Evolutionary conservation across 768 basidiomycete genomes (phyloP), one percentile per base, ranked within the genome.

Genomic region (Leccinum sublutescens): DNA sequence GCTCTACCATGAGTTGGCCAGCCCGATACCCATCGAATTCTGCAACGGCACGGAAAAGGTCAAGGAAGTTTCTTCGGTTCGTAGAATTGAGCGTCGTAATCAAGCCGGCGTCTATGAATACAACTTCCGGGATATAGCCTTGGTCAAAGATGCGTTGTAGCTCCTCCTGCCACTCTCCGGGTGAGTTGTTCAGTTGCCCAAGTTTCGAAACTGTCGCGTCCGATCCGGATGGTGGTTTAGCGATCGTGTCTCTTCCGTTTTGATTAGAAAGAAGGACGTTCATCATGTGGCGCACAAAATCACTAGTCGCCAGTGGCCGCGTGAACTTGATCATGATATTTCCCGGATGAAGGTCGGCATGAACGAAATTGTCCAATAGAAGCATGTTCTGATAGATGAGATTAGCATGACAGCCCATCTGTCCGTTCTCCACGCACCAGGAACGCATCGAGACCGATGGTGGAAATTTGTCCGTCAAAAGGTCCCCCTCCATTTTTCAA

Each of bases 271-370:
- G 82, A 59, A 87, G 66, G 51, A 80, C 76, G 60, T 77, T 71
- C 65, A 85, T 83, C 53, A 93, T 75, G 64, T 83, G 85, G 62
- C 78, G 75, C 45, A 93, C 73, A 50, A 92, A 77, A 65, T 85
- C 79, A 48, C 78, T 74, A 0, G 92, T 89, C 1, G 85, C 82
- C 9, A 89, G 84, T 0, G 93, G 93, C 71, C 91, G 92, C 69
- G 85, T 88, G 77, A 98, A 98, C 71, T 96, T 97, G 78, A 99
- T 85, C 88, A 97, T 91, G 74, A 98, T 95, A 72, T 98, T 98
- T 31, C 96, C 96, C 3, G 92, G 90, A 71, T 93, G 92, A 21
- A 93, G 82, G 69, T 93, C 92, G 4, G 91, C 81, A 71, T 98
- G 97, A 10, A 96, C 94, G 74, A 97, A 99, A 74, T 99, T 98